phyloP scores from a whole-genome alignment of 176 grass and related monocot species.

The Zoysia japonica region DNA sequence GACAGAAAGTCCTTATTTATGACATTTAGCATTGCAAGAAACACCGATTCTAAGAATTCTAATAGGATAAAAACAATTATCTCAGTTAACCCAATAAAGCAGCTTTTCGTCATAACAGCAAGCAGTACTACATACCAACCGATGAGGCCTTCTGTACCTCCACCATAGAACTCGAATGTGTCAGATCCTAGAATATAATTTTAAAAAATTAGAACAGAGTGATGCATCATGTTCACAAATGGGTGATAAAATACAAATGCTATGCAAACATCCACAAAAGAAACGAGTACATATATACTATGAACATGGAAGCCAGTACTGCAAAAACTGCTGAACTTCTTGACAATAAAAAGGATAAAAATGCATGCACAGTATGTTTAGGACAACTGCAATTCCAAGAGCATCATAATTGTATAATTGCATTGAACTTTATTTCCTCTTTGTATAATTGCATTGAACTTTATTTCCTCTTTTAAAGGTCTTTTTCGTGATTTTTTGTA shows the following conservation, averaged over 20 bases:
- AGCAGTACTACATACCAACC: conserved; percentile 48
- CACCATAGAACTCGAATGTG: conserved; percentile 31
- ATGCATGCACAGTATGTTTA: not conserved
- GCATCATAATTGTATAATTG: conserved; percentile 2
- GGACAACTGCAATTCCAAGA: not conserved
- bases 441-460: no score
- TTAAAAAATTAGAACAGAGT: conserved; percentile 3
- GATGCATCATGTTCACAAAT: conserved; percentile 2
- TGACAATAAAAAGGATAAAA: not conserved
- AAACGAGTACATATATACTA: no score
- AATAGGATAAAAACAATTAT: conserved; percentile 7
- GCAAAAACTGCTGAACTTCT: conserved; percentile 7
- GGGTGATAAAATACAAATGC: conserved; percentile 11
- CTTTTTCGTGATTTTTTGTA: not conserved
- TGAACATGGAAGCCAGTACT: not conserved
- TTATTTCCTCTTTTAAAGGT: not conserved
- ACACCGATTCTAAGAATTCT: not conserved
- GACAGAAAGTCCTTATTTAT: not conserved
- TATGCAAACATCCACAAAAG: not conserved
- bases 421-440: not conserved
- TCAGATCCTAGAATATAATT: conserved; percentile 47
- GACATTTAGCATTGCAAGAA: not conserved
- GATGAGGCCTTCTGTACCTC: conserved; percentile 45
- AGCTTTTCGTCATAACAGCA: not conserved
- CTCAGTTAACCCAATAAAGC: not conserved